These are phyloP conservation scores for Betula pendula DNA, from an alignment of 306 rosid genomes.

Conservation along the genomic window DNA sequence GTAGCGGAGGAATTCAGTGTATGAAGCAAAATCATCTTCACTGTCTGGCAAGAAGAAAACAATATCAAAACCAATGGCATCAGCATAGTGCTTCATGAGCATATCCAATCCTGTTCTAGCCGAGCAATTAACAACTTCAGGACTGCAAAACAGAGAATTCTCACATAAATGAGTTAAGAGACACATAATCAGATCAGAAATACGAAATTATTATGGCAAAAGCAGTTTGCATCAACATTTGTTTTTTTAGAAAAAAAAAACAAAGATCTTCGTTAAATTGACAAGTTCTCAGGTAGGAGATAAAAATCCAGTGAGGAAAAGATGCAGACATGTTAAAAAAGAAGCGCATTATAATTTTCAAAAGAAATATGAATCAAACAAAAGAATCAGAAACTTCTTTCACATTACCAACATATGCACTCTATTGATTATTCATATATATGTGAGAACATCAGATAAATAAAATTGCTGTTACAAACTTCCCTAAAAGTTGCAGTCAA, in stretches of 20 bases:
- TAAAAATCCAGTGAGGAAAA: not conserved
- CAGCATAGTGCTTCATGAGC: constrained; percentile 86
- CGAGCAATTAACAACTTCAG: constrained; percentile 91
- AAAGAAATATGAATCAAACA: not conserved
- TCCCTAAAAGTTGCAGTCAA: not conserved
- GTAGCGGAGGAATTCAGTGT: constrained; percentile 93
- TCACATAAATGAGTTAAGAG: not conserved
- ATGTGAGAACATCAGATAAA: not conserved
- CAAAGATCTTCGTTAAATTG: not conserved
- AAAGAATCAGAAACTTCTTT: not conserved
- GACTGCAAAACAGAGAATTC: constrained; percentile 62
- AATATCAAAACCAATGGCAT: constrained; percentile 86
- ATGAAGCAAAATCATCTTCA: constrained; percentile 98
- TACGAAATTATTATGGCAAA: not conserved
- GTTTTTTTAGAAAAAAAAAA: too few relatives aligned
- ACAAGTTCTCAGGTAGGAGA: not conserved
- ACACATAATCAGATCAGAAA: not conserved
- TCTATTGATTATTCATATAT: not conserved
- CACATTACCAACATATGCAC: not conserved
- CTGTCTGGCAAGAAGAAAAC: constrained; percentile 98
- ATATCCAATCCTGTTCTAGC: constrained; percentile 98
- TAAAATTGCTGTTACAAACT: not conserved
- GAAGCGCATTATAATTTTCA: not conserved
- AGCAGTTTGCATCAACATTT: not conserved
- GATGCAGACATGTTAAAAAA: not conserved